Evolutionary conservation across 1,139 yeast species (phyloP).

Genomic region (Protomyces inouyei): DNA sequence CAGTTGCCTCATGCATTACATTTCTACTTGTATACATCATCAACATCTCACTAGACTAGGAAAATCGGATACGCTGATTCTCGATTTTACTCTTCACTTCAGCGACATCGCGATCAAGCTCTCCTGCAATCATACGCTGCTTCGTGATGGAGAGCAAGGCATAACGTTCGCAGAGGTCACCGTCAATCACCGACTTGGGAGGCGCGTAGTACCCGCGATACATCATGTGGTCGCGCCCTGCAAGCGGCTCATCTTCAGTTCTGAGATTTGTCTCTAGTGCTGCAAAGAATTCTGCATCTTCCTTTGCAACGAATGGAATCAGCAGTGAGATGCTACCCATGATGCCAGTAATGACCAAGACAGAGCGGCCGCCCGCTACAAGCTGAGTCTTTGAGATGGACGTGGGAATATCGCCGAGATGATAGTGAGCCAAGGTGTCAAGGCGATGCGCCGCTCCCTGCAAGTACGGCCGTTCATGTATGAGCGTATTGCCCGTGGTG

Average conservation of each 20-base stretch:
- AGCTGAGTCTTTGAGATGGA: slow-evolving; percentile 54
- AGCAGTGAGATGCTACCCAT: slow-evolving; percentile 77
- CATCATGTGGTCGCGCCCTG: slow-evolving; percentile 63
- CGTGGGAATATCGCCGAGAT: slow-evolving; percentile 65
- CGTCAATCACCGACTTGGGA: slow-evolving; percentile 70
- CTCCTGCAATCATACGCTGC: slow-evolving; percentile 50
- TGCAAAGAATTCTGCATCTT: slow-evolving; percentile 58
- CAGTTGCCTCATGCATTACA: too few relatives aligned
- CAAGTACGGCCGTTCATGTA: slow-evolving; percentile 41
- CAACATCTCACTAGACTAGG: neutral
- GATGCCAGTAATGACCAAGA: slow-evolving; percentile 65
- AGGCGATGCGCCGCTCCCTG: slow-evolving; percentile 57
- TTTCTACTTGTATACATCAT: too few relatives aligned
- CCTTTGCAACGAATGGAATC: slow-evolving; percentile 58
- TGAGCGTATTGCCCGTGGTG: slow-evolving; percentile 43
- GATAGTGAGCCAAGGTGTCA: slow-evolving; percentile 55
- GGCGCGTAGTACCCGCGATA: slow-evolving; percentile 79
- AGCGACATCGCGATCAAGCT: slow-evolving; percentile 52
- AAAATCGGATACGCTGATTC: slow-evolving; percentile 33
- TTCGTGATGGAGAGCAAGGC: slow-evolving; percentile 41
- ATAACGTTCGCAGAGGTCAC: slow-evolving; percentile 71
- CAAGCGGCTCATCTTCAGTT: slow-evolving; percentile 44
- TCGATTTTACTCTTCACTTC: slow-evolving; percentile 58
- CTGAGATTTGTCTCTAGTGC: slow-evolving; percentile 53
- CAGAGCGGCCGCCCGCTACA: slow-evolving; percentile 59